Evolutionary conservation across 2,329 filamentous ascomycete genomes (phyloP).

Genomic region (Penicillium sp.): DNA sequence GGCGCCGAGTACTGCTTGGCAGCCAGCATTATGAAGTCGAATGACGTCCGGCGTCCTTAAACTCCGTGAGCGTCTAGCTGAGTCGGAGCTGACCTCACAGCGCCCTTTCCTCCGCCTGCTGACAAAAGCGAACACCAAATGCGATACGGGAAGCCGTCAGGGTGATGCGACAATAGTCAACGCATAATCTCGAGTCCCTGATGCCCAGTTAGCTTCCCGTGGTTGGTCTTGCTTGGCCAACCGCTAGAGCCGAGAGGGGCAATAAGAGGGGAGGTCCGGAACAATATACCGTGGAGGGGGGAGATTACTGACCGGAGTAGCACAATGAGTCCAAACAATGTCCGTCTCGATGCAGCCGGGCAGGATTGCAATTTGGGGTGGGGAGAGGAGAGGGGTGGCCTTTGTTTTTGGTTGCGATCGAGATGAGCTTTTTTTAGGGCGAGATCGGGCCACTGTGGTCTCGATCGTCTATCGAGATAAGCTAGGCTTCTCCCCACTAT

Average conservation of each 20-base stretch:
- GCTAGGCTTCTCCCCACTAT: conserved; percentile 1
- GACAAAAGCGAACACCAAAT: conserved; percentile 5
- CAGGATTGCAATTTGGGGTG: conserved; percentile 13
- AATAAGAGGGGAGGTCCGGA: not conserved
- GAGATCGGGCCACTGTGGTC: conserved; percentile 12
- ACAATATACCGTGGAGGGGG: not conserved
- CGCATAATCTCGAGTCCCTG: conserved; percentile 16
- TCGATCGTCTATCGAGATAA: conserved; percentile 14
- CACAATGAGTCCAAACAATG: conserved; percentile 4
- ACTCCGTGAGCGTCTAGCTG: not conserved
- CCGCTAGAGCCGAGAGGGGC: conserved; percentile 6
- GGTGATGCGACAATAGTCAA: conserved; percentile 8
- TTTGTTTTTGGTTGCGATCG: conserved; percentile 6
- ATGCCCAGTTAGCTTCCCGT: conserved; percentile 4
- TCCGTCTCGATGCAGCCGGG: conserved; percentile 2
- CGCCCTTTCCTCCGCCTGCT: conserved; percentile 10
- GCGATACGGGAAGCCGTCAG: conserved; percentile 7
- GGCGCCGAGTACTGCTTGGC: conserved; percentile 39
- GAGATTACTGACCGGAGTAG: conserved; percentile 10
- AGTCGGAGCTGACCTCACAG: conserved; percentile 2
- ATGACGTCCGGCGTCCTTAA: not conserved
- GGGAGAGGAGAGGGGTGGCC: no score
- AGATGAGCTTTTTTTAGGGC: conserved; percentile 19
- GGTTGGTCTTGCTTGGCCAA: not conserved
- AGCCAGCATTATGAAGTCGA: conserved; percentile 34